Evolutionary conservation across 495 filamentous ascomycete species (phyloP).

Genomic region (Aspergillus panamensis): DNA sequence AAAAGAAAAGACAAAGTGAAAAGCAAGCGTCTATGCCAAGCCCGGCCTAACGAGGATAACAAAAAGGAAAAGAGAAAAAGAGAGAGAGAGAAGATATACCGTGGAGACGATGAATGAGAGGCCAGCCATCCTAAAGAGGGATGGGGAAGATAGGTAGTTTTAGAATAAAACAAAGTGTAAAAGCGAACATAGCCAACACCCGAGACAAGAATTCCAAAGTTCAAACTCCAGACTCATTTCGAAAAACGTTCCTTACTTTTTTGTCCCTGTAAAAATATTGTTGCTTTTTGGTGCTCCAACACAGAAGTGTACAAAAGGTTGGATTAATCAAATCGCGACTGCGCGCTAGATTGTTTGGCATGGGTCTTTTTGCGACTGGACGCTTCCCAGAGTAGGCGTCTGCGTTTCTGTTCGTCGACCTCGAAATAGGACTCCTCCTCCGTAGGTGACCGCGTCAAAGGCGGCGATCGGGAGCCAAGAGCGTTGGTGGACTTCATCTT

Average conservation of each 20-base stretch:
- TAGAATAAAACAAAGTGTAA: conserved; percentile 6
- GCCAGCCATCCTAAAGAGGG: background rate
- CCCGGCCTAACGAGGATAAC: conserved; percentile 6
- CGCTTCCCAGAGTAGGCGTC: conserved; percentile 48
- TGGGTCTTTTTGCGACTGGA: conserved; percentile 40
- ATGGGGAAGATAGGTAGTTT: conserved; percentile 6
- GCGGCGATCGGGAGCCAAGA: conserved; percentile 28
- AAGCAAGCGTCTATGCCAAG: conserved; percentile 1
- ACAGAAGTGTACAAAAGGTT: background rate
- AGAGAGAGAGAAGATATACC: too few relatives aligned
- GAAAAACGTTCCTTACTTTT: conserved; percentile 23
- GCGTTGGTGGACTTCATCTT: conserved; percentile 50
- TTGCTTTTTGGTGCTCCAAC: background rate
- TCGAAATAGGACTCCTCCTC: conserved; percentile 42
- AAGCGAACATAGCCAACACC: conserved; percentile 15
- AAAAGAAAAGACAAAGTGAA: background rate
- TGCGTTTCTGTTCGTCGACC: conserved; percentile 47
- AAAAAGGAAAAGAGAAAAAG: too few relatives aligned
- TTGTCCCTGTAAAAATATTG: background rate
- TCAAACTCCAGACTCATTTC: conserved; percentile 10
- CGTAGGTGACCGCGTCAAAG: conserved; percentile 24
- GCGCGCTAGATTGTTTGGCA: conserved; percentile 23
- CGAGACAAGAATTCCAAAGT: conserved; percentile 9
- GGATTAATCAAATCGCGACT: conserved; percentile 17
- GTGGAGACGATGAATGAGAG: background rate